Base-by-base conservation (phyloP, 106 monocot species). In the Dioscorea dumetorum region DNA sequence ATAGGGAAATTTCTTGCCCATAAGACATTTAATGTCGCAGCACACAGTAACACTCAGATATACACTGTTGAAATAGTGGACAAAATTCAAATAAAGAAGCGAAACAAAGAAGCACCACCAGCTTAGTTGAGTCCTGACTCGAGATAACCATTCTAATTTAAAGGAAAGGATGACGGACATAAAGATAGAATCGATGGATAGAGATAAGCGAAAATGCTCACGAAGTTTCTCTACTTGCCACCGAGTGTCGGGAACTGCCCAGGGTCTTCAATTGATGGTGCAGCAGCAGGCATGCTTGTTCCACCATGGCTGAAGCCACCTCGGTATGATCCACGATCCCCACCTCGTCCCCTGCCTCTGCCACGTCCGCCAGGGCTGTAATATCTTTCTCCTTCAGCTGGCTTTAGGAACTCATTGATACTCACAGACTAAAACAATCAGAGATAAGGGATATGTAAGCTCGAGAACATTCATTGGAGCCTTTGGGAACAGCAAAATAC, bases 211-310 rank as follows among this genome's bases (percentile, higher is more conserved):
- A 41, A 41, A 41, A 41, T 3, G 22, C 8, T 48, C 28, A 28
- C 23, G 50, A 5, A 33, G 12, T 51, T 28, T 50, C 23, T 58
- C 69, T 73, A 86, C 69, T 82, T 79, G 60, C 73, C 80, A 71
- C 87, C 83, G 32, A 87, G 87, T 11, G 72, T 71, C 5, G 87
- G 87, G 57, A 87, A 87, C 58, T 87, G 80, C 6, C 68, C 70
- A 11, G 60, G 74, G 32, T 87, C 87, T 61, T 77, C 77, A 50
- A 87, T 87, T 60, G 62, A 51, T 9, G 77, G 80, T 41, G 41
- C 41, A 14, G 80, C 73, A 58, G 74, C 49, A 8, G 69, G 12
- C 0, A 61, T 10, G 15, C 3, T 41, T 32, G 2, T 14, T 8
- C 50, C 35, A 5, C 60, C 62, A 9, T 56, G 63, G 32, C 57